Evolutionary conservation across 768 basidiomycete species (phyloP), one percentile per base, ranked within the genome.

Genomic region (Termitomyces sp.): DNA sequence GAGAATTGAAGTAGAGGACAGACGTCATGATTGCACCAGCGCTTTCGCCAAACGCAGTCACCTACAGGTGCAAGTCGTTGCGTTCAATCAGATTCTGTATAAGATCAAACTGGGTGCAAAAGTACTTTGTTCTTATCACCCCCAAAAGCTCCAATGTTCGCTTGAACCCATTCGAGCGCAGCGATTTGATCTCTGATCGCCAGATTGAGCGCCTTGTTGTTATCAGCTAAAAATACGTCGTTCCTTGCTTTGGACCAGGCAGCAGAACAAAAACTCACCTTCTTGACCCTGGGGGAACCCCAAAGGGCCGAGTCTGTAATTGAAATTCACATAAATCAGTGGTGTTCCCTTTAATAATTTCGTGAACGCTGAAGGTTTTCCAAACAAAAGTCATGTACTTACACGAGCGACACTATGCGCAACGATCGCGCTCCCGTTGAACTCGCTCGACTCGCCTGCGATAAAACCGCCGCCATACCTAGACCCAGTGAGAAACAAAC

Each of bases 141-240:
- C 2, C 86, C 85, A 63, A 86, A 87, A 0, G 70, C 65, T 37
- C 65, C 71, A 48, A 86, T 84, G 62, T 87, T 79, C 45, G 73
- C 63, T 58, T 84, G 80, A 0, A 87, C 77, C 85, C 79, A 81
- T 51, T 69, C 58, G 2, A 80, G 67, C 6, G 76, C 80, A 12
- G 67, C 59, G 22, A 75, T 56, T 58, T 78, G 72, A 58, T 81
- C 79, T 27, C 64, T 71, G 13, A 81, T 54, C 7, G 70, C 78
- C 45, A 79, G 65, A 59, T 79, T 79, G n/a, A 77, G 68, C 0
- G 71, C 67, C 16, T 67, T 72, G 12, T 61, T 63, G 11, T 64
- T 50, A 16, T 65, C 67, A 6, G 77, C 78, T 68, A n/a, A 8
- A 33, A 20, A 18, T 4, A 12, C 16, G 47, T 49, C 20, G n/a